A percentile compares a stretch with the other conserved stretches of the same genome.
These are phyloP conservation scores for Panicum hallii DNA, from an alignment of 202 grass and related monocot genomes.

Conservation along the genomic window DNA sequence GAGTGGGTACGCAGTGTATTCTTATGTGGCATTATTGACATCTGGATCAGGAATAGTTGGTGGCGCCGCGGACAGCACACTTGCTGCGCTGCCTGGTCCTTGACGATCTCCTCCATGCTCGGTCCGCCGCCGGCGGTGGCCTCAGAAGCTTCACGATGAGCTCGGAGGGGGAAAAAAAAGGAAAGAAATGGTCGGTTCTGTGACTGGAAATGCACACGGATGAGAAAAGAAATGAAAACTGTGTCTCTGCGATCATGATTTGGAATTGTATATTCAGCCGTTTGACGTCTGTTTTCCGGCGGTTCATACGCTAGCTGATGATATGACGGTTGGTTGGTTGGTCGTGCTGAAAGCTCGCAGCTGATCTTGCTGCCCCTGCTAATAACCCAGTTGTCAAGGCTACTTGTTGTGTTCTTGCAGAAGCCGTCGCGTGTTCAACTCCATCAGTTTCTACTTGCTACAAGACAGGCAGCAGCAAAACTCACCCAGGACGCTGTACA, in stretches of 20 bases:
- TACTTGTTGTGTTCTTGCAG: background rate
- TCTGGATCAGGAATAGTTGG: conserved; percentile 44
- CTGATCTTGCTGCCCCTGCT: background rate
- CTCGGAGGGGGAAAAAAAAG: background rate
- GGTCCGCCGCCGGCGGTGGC: background rate
- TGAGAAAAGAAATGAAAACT: background rate
- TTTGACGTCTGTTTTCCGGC: conserved; percentile 39
- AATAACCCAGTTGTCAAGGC: background rate
- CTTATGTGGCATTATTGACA: conserved; percentile 51
- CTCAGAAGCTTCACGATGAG: conserved; percentile 35
- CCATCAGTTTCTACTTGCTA: background rate
- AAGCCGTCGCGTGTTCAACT: background rate
- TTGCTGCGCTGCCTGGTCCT: conserved; percentile 9
- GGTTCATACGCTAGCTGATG: conserved; percentile 38
- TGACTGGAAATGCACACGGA: background rate
- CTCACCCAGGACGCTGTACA: background rate
- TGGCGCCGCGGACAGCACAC: conserved; percentile 27
- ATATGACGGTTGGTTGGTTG: background rate
- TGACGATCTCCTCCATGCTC: conserved; percentile 8
- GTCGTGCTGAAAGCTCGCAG: conserved; percentile 15
- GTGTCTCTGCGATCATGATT: background rate
- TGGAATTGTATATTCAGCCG: conserved; percentile 33
- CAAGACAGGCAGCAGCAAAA: background rate
- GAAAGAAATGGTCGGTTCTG: conserved; percentile 6
- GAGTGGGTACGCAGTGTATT: background rate